Evolutionary conservation across 305 asterid species (phyloP).

Genomic region (Solanum hybrid): DNA sequence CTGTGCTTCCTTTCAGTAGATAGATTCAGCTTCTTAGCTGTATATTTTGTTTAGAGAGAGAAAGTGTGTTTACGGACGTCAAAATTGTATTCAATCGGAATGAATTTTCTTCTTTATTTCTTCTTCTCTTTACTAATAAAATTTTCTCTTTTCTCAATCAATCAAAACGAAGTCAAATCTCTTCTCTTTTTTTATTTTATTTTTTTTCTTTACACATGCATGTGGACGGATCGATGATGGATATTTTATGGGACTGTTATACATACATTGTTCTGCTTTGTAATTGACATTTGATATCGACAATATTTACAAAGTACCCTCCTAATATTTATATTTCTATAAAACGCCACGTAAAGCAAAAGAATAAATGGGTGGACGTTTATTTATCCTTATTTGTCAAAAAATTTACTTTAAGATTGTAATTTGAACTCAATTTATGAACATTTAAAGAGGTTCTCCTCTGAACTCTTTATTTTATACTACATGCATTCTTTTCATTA

Average conservation of each 20-base stretch:
- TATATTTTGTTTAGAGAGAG: not conserved
- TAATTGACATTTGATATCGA: not conserved
- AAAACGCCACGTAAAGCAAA: not conserved
- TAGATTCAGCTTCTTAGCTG: not conserved
- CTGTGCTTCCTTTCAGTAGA: constrained; percentile 10
- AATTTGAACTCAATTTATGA: not conserved
- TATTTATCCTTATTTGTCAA: not conserved
- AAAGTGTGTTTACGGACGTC: constrained; percentile 34
- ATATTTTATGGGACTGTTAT: not conserved
- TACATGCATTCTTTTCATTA: not conserved
- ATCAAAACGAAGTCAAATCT: constrained; percentile 24
- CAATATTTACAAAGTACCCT: not conserved
- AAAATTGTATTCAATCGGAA: constrained; percentile 30
- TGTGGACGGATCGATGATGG: not conserved
- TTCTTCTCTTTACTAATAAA: not conserved
- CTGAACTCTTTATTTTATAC: not conserved
- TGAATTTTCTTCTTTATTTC: constrained; percentile 6
- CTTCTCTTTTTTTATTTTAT: not conserved
- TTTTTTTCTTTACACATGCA: not conserved
- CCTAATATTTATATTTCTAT: not conserved
- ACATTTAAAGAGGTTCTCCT: not conserved
- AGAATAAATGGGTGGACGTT: not conserved
- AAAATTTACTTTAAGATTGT: not conserved
- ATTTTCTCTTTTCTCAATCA: not conserved
- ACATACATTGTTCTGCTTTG: not conserved